Percentiles rank a stretch among this genome's conserved stretches.
Evolutionary conservation across 2,329 filamentous ascomycete genomes (phyloP).

Genomic region (Sporothrix globosa): DNA sequence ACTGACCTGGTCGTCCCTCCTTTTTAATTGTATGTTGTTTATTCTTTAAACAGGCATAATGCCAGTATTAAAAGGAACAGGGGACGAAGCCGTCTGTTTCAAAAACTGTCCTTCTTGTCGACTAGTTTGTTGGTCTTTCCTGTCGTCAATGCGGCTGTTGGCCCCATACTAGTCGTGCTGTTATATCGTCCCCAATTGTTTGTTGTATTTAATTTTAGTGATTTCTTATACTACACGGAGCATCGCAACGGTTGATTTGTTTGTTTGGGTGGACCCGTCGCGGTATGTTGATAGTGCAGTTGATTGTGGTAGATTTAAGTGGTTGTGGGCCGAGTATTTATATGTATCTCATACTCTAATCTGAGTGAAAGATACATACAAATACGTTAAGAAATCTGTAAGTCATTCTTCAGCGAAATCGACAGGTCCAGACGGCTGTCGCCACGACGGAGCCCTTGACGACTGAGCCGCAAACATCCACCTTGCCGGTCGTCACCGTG

Average conservation of each 20-base stretch:
- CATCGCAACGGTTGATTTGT: neutral
- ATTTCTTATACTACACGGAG: no score
- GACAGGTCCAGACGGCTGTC: slow-evolving; percentile 17
- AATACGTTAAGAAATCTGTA: neutral
- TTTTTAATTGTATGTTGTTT: no score
- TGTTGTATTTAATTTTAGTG: neutral
- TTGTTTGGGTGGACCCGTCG: neutral
- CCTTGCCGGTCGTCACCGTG: neutral
- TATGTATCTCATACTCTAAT: neutral
- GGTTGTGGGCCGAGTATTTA: neutral
- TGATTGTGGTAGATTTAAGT: neutral
- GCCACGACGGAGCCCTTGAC: slow-evolving; percentile 2
- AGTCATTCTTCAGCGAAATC: neutral
- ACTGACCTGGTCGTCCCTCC: neutral
- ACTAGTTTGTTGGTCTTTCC: neutral
- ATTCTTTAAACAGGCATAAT: neutral
- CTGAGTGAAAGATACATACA: neutral
- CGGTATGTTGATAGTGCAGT: slow-evolving; percentile 10
- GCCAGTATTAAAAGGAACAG: neutral
- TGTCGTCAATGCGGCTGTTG: slow-evolving; percentile 16
- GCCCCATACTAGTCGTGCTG: neutral
- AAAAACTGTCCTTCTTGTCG: neutral
- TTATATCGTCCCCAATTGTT: neutral
- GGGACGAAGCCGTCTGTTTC: neutral
- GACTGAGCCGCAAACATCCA: neutral